A percentile compares a stretch with the other conserved stretches of the same genome.
Conservation (phyloP, 768 basidiomycete genomes). For the Tricholoma bakamatsutake region DNA sequence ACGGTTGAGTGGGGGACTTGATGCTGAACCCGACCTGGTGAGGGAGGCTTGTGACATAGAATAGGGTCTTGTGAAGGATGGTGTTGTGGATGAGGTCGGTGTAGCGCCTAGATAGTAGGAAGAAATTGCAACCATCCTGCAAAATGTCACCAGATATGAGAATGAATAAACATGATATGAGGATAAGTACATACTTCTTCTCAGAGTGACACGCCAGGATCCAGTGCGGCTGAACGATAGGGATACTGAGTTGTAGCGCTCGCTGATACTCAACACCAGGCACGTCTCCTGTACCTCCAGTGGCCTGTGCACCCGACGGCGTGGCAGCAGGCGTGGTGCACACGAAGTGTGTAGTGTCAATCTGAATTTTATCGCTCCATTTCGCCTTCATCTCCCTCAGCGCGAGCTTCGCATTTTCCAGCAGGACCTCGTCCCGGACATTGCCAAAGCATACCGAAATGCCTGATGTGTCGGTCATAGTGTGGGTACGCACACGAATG, state of each 20-base stretch:
- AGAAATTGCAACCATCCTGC: conserved; percentile 83
- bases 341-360: conserved; percentile 98
- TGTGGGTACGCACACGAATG: conserved; percentile 82
- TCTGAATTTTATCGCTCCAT: conserved; percentile 90
- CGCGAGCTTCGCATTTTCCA: conserved; percentile 79
- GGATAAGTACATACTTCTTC: conserved; percentile 53
- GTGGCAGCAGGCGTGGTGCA: conserved; percentile 84
- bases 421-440: conserved; percentile 65
- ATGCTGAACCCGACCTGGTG: conserved; percentile 31
- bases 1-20: conserved; percentile 28
- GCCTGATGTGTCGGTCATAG: conserved; percentile 92
- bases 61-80: conserved; percentile 50
- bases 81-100: conserved; percentile 39
- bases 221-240: conserved; percentile 94
- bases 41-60: conserved; percentile 72
- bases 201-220: conserved; percentile 84
- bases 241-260: conserved; percentile 90
- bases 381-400: conserved; percentile 82
- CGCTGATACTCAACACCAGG: conserved; percentile 90
- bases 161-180: background rate
- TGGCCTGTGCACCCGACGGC: conserved; percentile 48
- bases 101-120: conserved; percentile 74
- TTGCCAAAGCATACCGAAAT: conserved; percentile 94
- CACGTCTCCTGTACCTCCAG: conserved; percentile 45
- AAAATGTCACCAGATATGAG: background rate